phyloP scores from a whole-genome alignment of 805 yeast genomes.

The Wickerhamomyces silvicola region DNA sequence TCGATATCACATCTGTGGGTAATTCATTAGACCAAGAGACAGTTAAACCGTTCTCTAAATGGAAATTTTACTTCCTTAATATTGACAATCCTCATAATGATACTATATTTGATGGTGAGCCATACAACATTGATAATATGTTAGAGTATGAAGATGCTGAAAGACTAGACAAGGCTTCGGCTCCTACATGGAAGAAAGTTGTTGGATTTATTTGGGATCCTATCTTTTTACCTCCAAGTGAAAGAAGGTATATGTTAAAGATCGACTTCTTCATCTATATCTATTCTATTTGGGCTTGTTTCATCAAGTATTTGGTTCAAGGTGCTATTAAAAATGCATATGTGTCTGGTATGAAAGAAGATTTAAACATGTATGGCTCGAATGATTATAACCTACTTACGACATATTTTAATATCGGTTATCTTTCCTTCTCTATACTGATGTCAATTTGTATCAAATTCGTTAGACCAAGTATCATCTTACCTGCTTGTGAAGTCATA shows the following conservation, averaged over 20 bases:
- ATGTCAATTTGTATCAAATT: slow-evolving; percentile 2
- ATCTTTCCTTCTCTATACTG: slow-evolving; percentile 1
- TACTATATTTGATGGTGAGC: neutral
- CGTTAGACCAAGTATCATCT: slow-evolving; percentile 2
- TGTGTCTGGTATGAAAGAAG: slow-evolving; percentile 56
- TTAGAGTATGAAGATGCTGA: neutral
- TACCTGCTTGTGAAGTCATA: slow-evolving; percentile 4
- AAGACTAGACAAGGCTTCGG: neutral
- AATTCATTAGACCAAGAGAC: no score
- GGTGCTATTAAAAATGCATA: slow-evolving; percentile 59
- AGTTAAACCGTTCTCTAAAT: no score
- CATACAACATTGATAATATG: neutral
- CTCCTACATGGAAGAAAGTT: neutral
- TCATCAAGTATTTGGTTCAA: slow-evolving; percentile 49
- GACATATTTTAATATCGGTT: slow-evolving; percentile 4
- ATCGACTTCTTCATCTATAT: slow-evolving; percentile 6
- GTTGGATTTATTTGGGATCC: slow-evolving; percentile 1
- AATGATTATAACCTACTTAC: slow-evolving; percentile 39
- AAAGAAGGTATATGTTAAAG: slow-evolving; percentile 5
- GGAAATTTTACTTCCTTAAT: no score
- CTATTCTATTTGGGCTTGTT: slow-evolving; percentile 15
- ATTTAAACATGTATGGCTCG: slow-evolving; percentile 43
- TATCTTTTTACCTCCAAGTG: slow-evolving; percentile 1
- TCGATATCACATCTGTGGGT: no score
- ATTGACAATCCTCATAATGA: neutral